Base-by-base conservation (phyloP, 1,139 yeast species). In the Yamadazyma dendronema region DNA sequence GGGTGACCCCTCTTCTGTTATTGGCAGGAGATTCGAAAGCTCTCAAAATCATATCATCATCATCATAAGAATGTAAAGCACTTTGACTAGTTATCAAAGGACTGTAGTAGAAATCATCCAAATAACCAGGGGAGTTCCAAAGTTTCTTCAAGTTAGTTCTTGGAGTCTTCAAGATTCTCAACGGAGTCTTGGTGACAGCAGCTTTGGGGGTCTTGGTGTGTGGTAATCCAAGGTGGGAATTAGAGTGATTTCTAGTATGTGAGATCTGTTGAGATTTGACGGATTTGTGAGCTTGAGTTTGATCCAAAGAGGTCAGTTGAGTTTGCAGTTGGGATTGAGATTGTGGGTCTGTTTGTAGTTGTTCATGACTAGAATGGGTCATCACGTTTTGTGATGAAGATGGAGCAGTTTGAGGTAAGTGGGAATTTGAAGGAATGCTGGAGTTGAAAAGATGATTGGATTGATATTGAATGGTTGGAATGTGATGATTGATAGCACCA, bases 71-170 rank as follows among this genome's bases (percentile, higher is more conserved):
- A 40, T 61, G 63, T 38, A 69, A 54, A 13, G 55, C 50, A 29
- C 49, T 39, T 32, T 41, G 43, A 37, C 49, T 45, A 19, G 71
- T 61, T 14, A 61, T 52, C 42, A 67, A 61, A 3, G 87, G 86
- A 17, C 84, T 77, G 36, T 77, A 74, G 50, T 79, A 79, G 50
- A 81, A 81, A 48, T 81, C 87, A 46, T 81, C 87, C 43, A 80
- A 62, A 49, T 77, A 78, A 5, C 81, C 73, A 3, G 87, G 87
- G 15, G 85, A 78, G 49, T 79, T 73, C 82, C 82, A 74, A 40
- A 75, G 59, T 48, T 71, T 74, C 44, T 67, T 70, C 58, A 72
- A 59, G 26, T 72, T 65, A 37, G 69, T 56, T 60, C 71, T 65
- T 3, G 76, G 76, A 41, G 76, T 62, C 44, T 61, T 55, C 51